These are phyloP conservation scores for Pelargonium australe DNA, from an alignment of 441 rosid genomes.

Conservation along the genomic window DNA sequence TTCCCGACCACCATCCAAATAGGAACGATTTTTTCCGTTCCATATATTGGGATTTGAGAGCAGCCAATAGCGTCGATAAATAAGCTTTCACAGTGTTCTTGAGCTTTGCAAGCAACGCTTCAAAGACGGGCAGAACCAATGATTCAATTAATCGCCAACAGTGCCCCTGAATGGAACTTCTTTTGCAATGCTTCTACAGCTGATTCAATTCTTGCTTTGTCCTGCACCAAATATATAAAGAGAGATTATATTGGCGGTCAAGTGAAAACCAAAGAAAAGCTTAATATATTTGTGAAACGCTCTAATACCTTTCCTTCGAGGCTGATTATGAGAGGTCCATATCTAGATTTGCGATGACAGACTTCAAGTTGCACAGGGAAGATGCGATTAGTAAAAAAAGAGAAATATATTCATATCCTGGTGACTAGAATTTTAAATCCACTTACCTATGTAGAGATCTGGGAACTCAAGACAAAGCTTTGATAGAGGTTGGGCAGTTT, in stretches of 20 bases:
- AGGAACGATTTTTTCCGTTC: too few relatives aligned
- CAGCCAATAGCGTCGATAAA: not conserved
- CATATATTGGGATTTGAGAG: not conserved
- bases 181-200: constrained; percentile 54
- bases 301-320: constrained; percentile 73
- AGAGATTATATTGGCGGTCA: not conserved
- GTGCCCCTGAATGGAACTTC: constrained; percentile 43
- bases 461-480: constrained; percentile 81
- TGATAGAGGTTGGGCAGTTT: constrained; percentile 69
- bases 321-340: constrained; percentile 53
- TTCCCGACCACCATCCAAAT: not conserved
- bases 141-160: constrained; percentile 33
- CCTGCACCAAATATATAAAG: constrained; percentile 35
- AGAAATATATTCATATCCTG: not conserved
- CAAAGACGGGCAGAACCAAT: constrained; percentile 8
- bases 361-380: constrained; percentile 35
- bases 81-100: constrained; percentile 14
- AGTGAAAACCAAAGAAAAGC: not conserved
- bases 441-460: constrained; percentile 68
- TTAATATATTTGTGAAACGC: not conserved
- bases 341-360: constrained; percentile 68
- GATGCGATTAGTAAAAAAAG: constrained; percentile 19
- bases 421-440: not conserved
- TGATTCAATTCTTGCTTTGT: constrained; percentile 38
- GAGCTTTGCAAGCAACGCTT: constrained; percentile 13